Evolutionary conservation across 2,329 filamentous ascomycete genomes (phyloP).

Genomic region (Mycocentrospora acerina): DNA sequence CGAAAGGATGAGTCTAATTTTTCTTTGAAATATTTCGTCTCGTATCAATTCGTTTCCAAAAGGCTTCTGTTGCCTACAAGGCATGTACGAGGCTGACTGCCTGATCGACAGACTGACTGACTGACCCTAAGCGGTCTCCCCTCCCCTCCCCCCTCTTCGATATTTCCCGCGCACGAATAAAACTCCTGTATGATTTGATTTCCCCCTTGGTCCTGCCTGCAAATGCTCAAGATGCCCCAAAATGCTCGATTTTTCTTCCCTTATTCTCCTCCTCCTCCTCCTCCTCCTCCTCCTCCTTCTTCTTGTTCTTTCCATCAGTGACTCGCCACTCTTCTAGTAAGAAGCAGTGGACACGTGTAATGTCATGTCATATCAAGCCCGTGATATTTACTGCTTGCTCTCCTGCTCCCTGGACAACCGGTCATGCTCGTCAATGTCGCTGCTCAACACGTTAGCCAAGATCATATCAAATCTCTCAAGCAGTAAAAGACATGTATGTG

Average conservation of each 20-base stretch:
- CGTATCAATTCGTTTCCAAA: too few species aligned
- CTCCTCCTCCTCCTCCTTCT: not conserved
- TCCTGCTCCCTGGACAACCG: conserved; percentile 57
- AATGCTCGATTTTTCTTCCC: conserved; percentile 9
- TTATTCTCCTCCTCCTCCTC: conserved; percentile 1
- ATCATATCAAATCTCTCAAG: not conserved
- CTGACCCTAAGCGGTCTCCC: too few species aligned
- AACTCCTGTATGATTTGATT: too few species aligned
- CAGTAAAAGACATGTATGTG: not conserved
- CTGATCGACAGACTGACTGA: too few species aligned
- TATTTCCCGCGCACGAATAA: too few species aligned
- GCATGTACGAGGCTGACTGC: too few species aligned
- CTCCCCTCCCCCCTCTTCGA: too few species aligned
- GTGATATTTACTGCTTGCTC: conserved; percentile 12
- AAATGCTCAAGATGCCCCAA: conserved; percentile 14
- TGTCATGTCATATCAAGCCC: not conserved
- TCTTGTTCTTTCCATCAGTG: conserved; percentile 1
- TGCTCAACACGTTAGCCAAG: conserved; percentile 35
- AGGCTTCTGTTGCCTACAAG: too few species aligned
- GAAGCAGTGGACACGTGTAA: too few species aligned
- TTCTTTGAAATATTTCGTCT: too few species aligned
- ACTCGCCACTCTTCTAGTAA: too few species aligned
- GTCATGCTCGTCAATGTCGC: conserved; percentile 92
- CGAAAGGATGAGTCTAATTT: too few species aligned
- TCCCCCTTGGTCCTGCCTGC: conserved; percentile 2